phyloP scores from a whole-genome alignment of 1,284 basidiomycete species.

The Takashimella koratensis region DNA sequence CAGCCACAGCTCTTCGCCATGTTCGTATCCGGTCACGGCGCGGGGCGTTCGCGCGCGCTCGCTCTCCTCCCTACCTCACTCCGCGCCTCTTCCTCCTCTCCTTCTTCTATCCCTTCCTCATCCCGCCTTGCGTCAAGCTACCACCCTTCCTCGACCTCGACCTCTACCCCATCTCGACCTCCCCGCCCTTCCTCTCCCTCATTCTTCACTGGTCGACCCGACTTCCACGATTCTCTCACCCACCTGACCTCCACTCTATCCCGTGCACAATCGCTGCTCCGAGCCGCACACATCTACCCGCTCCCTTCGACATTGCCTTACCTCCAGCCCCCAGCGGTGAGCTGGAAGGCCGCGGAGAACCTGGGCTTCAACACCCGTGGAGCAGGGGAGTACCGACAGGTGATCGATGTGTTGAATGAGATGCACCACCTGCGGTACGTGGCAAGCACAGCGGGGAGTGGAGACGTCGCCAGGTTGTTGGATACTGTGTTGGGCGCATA shows the following conservation, averaged over 20 bases:
- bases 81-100: too few species aligned
- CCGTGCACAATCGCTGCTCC: slow-evolving; percentile 60
- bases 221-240: slow-evolving; percentile 69
- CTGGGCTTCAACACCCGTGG: slow-evolving; percentile 65
- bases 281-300: slow-evolving; percentile 66
- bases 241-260: slow-evolving; percentile 65
- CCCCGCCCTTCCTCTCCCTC: slow-evolving; percentile 58
- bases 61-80: not conserved
- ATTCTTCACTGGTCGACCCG: slow-evolving; percentile 82
- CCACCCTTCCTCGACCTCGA: not conserved
- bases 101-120: not conserved
- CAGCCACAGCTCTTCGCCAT: too few species aligned
- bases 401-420: slow-evolving; percentile 65
- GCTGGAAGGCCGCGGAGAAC: slow-evolving; percentile 65
- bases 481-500: slow-evolving; percentile 60
- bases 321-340: slow-evolving; percentile 58
- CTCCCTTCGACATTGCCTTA: slow-evolving; percentile 66
- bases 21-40: too few species aligned
- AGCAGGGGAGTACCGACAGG: slow-evolving; percentile 66
- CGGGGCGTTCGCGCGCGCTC: too few species aligned
- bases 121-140: slow-evolving; percentile 11
- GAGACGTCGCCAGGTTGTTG: slow-evolving; percentile 59
- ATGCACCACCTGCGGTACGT: slow-evolving; percentile 69
- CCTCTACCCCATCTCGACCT: slow-evolving; percentile 16
- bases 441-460: slow-evolving; percentile 61